phyloP scores from a whole-genome alignment of 495 filamentous ascomycete species.

The Penicillium macrosclerotiorum region DNA sequence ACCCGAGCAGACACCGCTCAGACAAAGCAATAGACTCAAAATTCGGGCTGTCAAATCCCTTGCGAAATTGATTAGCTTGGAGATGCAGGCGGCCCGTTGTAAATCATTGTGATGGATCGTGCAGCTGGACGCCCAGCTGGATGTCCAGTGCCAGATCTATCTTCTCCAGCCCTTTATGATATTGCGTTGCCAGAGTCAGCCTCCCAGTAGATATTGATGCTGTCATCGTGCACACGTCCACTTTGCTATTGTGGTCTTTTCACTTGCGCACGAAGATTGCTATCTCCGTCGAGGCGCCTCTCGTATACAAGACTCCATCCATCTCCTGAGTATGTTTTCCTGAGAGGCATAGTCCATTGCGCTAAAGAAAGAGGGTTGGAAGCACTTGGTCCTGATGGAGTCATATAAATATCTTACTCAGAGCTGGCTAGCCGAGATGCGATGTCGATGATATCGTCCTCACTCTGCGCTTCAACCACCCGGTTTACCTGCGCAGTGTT shows the following conservation, averaged over 20 bases:
- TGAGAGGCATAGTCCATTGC: neutral
- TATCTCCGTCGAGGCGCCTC: too few relatives aligned
- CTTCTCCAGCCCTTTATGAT: neutral
- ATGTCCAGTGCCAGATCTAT: neutral
- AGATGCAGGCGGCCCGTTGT: slow-evolving; percentile 17
- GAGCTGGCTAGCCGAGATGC: slow-evolving; percentile 61
- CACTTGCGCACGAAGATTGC: too few relatives aligned
- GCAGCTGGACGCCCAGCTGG: neutral
- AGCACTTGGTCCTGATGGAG: neutral
- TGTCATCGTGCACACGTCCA: too few relatives aligned
- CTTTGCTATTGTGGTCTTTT: too few relatives aligned
- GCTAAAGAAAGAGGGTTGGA: neutral
- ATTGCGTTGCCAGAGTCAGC: neutral
- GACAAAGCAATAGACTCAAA: slow-evolving; percentile 6
- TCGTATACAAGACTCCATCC: too few relatives aligned
- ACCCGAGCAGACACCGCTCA: slow-evolving; percentile 3
- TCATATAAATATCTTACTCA: slow-evolving; percentile 22
- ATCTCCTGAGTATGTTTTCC: too few relatives aligned
- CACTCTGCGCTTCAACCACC: slow-evolving; percentile 73
- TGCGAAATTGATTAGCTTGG: slow-evolving; percentile 4
- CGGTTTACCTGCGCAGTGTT: slow-evolving; percentile 81
- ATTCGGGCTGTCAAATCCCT: slow-evolving; percentile 10
- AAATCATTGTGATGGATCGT: slow-evolving; percentile 29
- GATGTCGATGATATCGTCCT: slow-evolving; percentile 74
- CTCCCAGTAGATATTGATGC: too few relatives aligned